Evolutionary conservation across 768 basidiomycete genomes (phyloP), one percentile per base, ranked within the genome.

Genomic region (Exidia glandulosa): DNA sequence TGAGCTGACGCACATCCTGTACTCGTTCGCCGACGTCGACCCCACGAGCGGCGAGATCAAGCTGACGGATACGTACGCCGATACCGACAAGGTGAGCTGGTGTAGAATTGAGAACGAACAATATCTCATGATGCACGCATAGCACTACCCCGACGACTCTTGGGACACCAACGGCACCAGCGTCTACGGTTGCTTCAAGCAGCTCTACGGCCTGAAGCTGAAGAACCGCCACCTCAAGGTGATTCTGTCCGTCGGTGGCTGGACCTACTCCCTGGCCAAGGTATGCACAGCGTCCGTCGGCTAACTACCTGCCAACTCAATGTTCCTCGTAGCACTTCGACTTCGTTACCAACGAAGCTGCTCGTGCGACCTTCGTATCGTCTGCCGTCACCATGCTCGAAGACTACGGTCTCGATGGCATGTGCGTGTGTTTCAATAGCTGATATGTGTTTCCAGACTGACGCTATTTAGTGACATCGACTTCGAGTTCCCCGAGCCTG

Each of bases 341-440:
- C 62, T 87, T 87, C 67, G 78, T 88, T 52, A 81, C 81, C 2
- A 71, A 77, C 48, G 63, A 79, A 0, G 66, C 70, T 30, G 73
- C 75, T 63, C 81, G 84, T 9, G 73, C 77, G 13, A 82, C 73
- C 12, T 88, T 88, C 66, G 83, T 87, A 31, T 66, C 68, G 57
- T 79, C 72, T 60, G 85, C 87, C 2, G 81, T 91, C 30, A 76
- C 79, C 50, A 66, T 89, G 10, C 73, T 87, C 55, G 79, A 85
- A 66, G 84, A 91, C 69, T 87, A 89, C 60, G 90, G 89, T 0
- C 81, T 93, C 57, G 90, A 91, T 65, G 89, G 90, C 58, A 80
- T 88, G 68, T 6, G 23, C 16, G 41, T 2, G 13, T 33, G 27
- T 3, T 60, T 56, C n/a, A 0, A 16, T 12, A 10, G 4, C 57